Percentiles rank a stretch among this genome's conserved stretches.
These are phyloP conservation scores for Crithidia fasciculata DNA, from an alignment of 208 protist species.

Conservation along the genomic window DNA sequence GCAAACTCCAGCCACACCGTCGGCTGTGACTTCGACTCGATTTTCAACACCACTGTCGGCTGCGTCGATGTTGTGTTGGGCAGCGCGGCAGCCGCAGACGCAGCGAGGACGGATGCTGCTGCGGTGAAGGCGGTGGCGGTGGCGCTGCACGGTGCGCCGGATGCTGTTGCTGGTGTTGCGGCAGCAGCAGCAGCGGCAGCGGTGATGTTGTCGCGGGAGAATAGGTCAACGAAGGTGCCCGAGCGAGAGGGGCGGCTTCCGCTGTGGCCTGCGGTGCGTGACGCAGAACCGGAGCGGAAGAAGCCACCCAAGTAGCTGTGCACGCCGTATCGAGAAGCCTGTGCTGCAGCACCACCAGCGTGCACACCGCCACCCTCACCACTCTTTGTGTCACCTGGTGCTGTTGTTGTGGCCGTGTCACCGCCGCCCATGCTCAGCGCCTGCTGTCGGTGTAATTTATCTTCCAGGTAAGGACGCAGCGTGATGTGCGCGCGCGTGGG, in stretches of 20 bases:
- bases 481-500: conserved; percentile 16
- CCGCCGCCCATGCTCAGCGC: background rate
- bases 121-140: background rate
- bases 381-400: too few species aligned
- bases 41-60: conserved; percentile 22
- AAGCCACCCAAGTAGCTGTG: conserved; percentile 2
- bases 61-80: background rate
- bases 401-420: too few species aligned
- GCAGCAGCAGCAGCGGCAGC: background rate
- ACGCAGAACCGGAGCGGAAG: background rate
- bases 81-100: background rate
- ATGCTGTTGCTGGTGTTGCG: background rate
- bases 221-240: background rate
- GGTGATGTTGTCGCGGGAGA: conserved; percentile 10
- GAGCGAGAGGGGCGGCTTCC: background rate
- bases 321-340: background rate
- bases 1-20: conserved; percentile 45
- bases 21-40: conserved; percentile 27
- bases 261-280: background rate
- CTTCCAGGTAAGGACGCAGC: conserved; percentile 3
- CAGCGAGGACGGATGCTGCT: conserved; percentile 1
- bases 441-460: background rate
- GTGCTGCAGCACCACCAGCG: background rate
- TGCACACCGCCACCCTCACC: too few species aligned
- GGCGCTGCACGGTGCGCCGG: conserved; percentile 3